Conservation (phyloP, 805 yeast genomes). For the Saccharomycopsis selenospora region DNA sequence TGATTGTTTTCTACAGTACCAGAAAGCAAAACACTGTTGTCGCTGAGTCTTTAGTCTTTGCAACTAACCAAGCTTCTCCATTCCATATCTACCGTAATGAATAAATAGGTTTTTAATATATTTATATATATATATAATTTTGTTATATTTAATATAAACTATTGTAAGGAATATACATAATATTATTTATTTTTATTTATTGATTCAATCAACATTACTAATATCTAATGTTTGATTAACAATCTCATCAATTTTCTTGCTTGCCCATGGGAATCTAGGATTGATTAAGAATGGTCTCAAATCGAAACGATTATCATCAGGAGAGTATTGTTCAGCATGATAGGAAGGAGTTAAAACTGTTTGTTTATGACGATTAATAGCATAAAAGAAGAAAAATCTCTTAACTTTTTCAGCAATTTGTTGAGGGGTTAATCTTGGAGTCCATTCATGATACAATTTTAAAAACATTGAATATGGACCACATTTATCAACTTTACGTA, state of each 20-base stretch:
- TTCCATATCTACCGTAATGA: conserved; percentile 46
- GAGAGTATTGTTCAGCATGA: conserved; percentile 97
- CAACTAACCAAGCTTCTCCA: conserved; percentile 82
- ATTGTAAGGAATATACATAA: no score
- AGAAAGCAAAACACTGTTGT: conserved; percentile 58
- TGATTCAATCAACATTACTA: conserved; percentile 39
- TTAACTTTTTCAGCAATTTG: conserved; percentile 90
- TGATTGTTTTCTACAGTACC: conserved; percentile 58
- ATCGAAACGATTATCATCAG: conserved; percentile 96
- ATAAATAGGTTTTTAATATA: no score
- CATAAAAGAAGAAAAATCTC: conserved; percentile 86
- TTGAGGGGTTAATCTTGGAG: conserved; percentile 72
- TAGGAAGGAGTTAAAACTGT: conserved; percentile 96
- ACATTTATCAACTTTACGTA: conserved; percentile 87
- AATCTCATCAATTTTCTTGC: conserved; percentile 76
- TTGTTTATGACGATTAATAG: conserved; percentile 93
- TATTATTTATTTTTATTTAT: conserved; percentile 9
- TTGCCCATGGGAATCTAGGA: conserved; percentile 86
- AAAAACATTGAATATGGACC: conserved; percentile 96
- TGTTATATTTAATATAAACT: no score
- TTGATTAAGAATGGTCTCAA: conserved; percentile 90
- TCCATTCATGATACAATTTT: conserved; percentile 87
- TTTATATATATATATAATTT: no score
- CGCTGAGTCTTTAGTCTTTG: conserved; percentile 74
- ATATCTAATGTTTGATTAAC: conserved; percentile 44